phyloP scores from a whole-genome alignment of 768 basidiomycete species.

The Termitomyces sp. region DNA sequence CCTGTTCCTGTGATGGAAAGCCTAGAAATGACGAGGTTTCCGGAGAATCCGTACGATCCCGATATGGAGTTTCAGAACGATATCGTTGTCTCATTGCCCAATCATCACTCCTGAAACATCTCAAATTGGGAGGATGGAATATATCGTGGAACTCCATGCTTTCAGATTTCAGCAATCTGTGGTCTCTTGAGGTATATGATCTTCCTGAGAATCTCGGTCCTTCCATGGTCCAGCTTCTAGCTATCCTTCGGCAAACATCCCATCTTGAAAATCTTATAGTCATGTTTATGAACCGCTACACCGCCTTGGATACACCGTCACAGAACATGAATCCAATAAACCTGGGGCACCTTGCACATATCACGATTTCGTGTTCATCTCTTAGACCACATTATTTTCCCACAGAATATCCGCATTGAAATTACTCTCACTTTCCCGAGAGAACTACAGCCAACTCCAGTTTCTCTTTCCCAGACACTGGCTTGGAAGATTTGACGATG shows the following conservation, averaged over 20 bases:
- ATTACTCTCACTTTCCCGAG: background rate
- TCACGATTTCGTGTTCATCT: background rate
- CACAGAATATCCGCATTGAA: background rate
- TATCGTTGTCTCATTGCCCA: background rate
- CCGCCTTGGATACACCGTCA: background rate
- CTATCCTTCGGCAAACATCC: background rate
- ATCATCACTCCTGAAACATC: background rate
- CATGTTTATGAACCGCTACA: background rate
- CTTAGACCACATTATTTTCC: background rate
- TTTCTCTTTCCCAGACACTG: background rate
- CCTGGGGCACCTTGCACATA: background rate
- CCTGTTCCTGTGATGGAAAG: background rate
- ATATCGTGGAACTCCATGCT: background rate
- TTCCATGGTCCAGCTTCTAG: background rate
- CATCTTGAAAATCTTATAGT: background rate
- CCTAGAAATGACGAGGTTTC: background rate
- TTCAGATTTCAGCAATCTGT: background rate
- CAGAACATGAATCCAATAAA: background rate
- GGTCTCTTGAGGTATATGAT: background rate
- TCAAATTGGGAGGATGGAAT: background rate
- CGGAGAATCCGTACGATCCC: too few relatives aligned
- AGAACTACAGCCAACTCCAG: background rate
- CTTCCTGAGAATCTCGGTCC: background rate
- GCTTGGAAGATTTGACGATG: background rate
- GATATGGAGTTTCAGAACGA: background rate